Evolutionary conservation across 768 basidiomycete genomes (phyloP), one percentile per base, ranked within the genome.

Genomic region (Leccinellum rugosiceps): DNA sequence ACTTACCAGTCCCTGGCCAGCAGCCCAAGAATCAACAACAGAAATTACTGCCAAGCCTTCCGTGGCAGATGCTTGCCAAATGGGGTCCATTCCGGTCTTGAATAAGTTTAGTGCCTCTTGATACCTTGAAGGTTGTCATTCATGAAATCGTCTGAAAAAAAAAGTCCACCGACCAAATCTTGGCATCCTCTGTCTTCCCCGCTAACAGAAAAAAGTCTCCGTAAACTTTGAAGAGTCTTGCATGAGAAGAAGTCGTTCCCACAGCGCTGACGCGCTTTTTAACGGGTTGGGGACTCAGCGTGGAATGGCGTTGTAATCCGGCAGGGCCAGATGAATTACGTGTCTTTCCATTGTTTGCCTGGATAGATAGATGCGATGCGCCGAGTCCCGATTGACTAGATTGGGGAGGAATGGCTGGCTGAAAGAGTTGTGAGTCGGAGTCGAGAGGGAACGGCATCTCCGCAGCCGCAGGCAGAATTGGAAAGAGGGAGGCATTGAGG

Each of bases 41-140:
- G 84, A 79, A 28, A 88, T 78, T 3, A 89, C 90, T 2, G 89
- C 90, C 64, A 94, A 71, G 4, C 93, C 92, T 75, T 99, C 97
- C 46, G 92, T 76, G 0, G 87, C 86, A 13, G 88, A 85, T 0
- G 92, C 96, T 69, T 94, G 89, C 96, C 96, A 99, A 26, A 90
- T 78, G 23, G 82, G 73, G 71, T 98, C 96, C 55, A 85, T 83
- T 8, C 84, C 79, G 1, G 78, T 77, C 71, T 87, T 90, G 64
- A 93, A 85, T n/a, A 90, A 69, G 31, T 80, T 80, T 17, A 93
- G 74, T 13, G 94, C 88, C 76, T 98, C 94, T 52, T 84, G 82
- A 72, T 94, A 98, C 85, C 91, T 93, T 65, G 31, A 58, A 54
- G 63, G 51, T 58, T 59, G 62, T 63, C 56, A 63, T 61, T 62